phyloP scores from a whole-genome alignment of 768 basidiomycete genomes.

The Tricholoma flavovirens region DNA sequence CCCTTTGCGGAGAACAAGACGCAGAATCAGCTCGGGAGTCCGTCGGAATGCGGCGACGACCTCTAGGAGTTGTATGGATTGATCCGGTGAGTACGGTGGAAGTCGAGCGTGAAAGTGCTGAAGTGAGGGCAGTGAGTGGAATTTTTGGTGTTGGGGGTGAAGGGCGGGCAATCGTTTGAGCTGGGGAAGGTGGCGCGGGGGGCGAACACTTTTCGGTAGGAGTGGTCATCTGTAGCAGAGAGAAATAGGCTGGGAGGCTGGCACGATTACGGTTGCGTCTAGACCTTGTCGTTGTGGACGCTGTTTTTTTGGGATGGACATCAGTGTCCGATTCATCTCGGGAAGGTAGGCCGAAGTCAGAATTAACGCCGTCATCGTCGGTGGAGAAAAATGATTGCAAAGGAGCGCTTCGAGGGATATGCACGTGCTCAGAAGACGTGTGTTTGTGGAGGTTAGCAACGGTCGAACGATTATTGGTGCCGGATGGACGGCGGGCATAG shows the following conservation, averaged over 20 bases:
- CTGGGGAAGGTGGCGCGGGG: constrained; percentile 43
- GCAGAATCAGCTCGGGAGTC: constrained; percentile 29
- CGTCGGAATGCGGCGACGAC: constrained; percentile 41
- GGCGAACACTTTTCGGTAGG: constrained; percentile 30
- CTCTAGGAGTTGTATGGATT: constrained; percentile 44
- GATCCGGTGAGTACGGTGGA: constrained; percentile 20
- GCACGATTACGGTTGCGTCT: constrained; percentile 68
- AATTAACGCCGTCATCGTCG: constrained; percentile 41
- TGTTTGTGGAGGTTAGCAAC: constrained; percentile 52
- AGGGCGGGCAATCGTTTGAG: constrained; percentile 38
- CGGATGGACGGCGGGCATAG: constrained; percentile 65
- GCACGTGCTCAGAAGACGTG: constrained; percentile 39
- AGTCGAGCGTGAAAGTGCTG: constrained; percentile 18
- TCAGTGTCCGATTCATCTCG: constrained; percentile 32
- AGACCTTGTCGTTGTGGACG: constrained; percentile 38
- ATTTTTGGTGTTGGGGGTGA: constrained; percentile 63
- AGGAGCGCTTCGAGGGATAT: constrained; percentile 39
- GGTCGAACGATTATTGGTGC: constrained; percentile 62
- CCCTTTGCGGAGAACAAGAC: constrained; percentile 20
- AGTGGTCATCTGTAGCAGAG: constrained; percentile 53
- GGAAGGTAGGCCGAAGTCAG: constrained; percentile 34
- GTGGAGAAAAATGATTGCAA: constrained; percentile 33
- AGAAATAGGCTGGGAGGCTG: constrained; percentile 72
- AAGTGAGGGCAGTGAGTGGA: constrained; percentile 18
- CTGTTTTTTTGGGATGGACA: constrained; percentile 20